Evolutionary conservation across 2,329 filamentous ascomycete genomes (phyloP).

Genomic region (Talaromyces sp.): DNA sequence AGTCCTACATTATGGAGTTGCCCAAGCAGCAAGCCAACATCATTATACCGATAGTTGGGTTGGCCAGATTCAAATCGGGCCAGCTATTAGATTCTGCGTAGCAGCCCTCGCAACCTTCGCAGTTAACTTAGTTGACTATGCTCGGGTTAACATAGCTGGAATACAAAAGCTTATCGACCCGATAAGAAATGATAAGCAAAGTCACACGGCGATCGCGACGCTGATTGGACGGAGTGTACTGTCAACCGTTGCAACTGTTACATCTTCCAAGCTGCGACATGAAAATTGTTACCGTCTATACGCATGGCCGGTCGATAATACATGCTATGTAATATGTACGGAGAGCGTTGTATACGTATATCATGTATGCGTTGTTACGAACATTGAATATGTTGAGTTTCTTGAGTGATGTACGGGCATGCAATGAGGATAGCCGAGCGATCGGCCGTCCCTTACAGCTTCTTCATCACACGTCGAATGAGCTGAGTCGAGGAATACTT

Average conservation of each 20-base stretch:
- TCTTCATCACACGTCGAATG: too few relatives aligned
- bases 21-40: not conserved
- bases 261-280: conserved; percentile 9
- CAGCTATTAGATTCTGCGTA: not conserved
- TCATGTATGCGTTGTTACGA: not conserved
- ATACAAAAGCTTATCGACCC: not conserved
- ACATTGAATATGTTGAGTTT: too few relatives aligned
- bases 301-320: not conserved
- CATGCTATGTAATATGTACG: too few relatives aligned
- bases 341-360: not conserved
- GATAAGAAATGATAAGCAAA: conserved; percentile 1
- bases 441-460: too few relatives aligned
- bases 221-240: conserved; percentile 7
- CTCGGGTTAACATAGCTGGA: too few relatives aligned
- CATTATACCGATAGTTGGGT: not conserved
- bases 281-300: not conserved
- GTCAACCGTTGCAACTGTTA: conserved; percentile 16
- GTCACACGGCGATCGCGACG: not conserved
- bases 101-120: not conserved
- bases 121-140: too few relatives aligned
- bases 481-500: too few relatives aligned
- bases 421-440: not conserved
- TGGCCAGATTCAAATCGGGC: not conserved
- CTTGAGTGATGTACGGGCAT: too few relatives aligned
- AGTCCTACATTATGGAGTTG: not conserved